Evolutionary conservation across 345 rosid species (phyloP).

Genomic region (Salix viminalis): DNA sequence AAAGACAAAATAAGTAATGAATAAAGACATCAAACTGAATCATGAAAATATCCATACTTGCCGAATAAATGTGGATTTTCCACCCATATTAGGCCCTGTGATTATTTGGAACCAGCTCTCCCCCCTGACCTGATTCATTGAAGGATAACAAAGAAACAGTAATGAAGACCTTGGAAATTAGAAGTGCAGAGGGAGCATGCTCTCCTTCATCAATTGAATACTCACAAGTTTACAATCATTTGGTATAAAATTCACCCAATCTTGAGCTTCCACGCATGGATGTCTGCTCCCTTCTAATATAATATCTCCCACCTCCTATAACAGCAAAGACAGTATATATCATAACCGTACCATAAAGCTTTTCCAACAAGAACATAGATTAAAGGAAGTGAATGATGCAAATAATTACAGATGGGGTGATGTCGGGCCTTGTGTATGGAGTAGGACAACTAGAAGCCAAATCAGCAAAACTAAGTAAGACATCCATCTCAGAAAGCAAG

Average conservation of each 20-base stretch:
- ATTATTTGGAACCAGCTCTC: conserved; percentile 97
- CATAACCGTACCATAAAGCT: neutral
- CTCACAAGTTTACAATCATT: conserved; percentile 93
- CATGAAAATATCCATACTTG: conserved; percentile 49
- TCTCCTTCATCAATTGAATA: conserved; percentile 11
- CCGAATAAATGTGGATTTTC: conserved; percentile 94
- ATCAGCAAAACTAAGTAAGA: conserved; percentile 93
- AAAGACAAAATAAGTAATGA: neutral
- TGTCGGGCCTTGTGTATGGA: conserved; percentile 84
- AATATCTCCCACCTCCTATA: conserved; percentile 78
- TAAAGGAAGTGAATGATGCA: conserved; percentile 10
- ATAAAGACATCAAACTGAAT: neutral
- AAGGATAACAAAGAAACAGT: conserved; percentile 8
- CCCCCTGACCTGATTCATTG: conserved; percentile 59
- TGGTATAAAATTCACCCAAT: conserved; percentile 98
- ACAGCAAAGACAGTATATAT: conserved; percentile 10
- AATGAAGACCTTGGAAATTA: conserved; percentile 15
- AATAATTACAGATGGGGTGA: conserved; percentile 61
- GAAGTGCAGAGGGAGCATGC: conserved; percentile 15
- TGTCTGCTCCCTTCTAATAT: conserved; percentile 88
- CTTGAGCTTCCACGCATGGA: conserved; percentile 99
- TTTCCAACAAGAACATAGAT: conserved; percentile 7
- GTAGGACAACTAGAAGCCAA: conserved; percentile 89
- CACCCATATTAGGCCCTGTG: conserved; percentile 99
- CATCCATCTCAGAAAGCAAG: conserved; percentile 84